phyloP scores from a whole-genome alignment of 2,329 filamentous ascomycete genomes.

The Aspergillus terreus region DNA sequence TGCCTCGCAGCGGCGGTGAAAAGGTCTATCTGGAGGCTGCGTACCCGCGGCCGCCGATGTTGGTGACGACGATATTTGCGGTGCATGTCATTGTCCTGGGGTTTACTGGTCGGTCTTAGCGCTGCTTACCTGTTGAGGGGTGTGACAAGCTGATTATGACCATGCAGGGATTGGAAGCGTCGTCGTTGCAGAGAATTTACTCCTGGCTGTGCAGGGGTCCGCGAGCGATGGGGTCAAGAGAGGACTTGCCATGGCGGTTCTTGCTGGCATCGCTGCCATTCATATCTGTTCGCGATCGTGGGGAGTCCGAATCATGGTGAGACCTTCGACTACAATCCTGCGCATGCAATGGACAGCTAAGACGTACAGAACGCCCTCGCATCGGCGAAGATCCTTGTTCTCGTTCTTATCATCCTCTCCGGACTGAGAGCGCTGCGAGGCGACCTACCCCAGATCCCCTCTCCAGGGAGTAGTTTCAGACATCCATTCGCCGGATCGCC shows the following conservation, averaged over 20 bases:
- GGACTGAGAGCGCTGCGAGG: conserved; percentile 62
- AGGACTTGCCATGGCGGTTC: conserved; percentile 62
- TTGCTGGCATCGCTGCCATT: conserved; percentile 62
- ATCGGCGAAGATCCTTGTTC: conserved; percentile 61
- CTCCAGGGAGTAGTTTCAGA: conserved; percentile 58
- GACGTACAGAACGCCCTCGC: conserved; percentile 54
- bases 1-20: conserved; percentile 63
- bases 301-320: conserved; percentile 60
- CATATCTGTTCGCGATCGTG: conserved; percentile 62
- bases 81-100: conserved; percentile 60
- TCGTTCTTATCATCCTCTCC: conserved; percentile 62
- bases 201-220: conserved; percentile 61
- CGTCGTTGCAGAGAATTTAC: conserved; percentile 67
- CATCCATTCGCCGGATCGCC: conserved; percentile 62
- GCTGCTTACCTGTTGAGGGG: background rate
- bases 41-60: conserved; percentile 57
- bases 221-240: conserved; percentile 65
- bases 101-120: conserved; percentile 41
- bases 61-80: conserved; percentile 61
- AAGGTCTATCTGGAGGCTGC: conserved; percentile 69
- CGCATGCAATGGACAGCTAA: background rate
- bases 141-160: background rate
- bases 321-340: background rate
- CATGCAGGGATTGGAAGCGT: conserved; percentile 57
- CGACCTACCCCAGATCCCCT: conserved; percentile 54